Conservation (phyloP, 768 basidiomycete genomes). For the Auriscalpium orientale region DNA sequence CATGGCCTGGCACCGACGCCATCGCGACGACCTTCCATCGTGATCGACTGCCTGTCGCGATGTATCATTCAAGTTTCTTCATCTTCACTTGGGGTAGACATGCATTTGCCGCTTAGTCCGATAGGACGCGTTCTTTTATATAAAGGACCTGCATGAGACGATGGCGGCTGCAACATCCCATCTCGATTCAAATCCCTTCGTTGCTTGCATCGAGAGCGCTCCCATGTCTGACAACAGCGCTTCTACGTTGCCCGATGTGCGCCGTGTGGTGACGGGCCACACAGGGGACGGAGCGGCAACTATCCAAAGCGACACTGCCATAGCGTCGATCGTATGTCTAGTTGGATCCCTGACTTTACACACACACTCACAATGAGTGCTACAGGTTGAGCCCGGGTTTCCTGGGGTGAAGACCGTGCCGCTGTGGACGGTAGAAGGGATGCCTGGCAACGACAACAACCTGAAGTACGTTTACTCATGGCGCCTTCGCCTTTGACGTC, state of each 20-base stretch:
- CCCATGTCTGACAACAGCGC: not conserved
- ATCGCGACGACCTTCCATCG: too few relatives aligned
- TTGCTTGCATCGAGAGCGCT: too few relatives aligned
- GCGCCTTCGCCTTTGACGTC: not conserved
- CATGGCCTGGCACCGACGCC: too few relatives aligned
- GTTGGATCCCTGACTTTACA: not conserved
- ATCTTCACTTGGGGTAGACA: too few relatives aligned
- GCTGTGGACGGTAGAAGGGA: constrained; percentile 44
- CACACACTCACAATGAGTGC: not conserved
- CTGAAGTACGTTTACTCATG: constrained; percentile 23
- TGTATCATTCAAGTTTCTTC: too few relatives aligned
- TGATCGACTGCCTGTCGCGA: too few relatives aligned
- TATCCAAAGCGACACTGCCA: constrained; percentile 30
- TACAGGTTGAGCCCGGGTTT: constrained; percentile 21
- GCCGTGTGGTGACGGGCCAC: constrained; percentile 47
- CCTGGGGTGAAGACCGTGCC: constrained; percentile 29
- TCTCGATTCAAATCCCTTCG: too few relatives aligned
- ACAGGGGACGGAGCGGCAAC: constrained; percentile 32
- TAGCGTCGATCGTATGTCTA: constrained; percentile 18
- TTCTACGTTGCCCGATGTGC: constrained; percentile 29
- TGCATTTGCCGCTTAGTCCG: too few relatives aligned
- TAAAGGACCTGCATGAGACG: too few relatives aligned
- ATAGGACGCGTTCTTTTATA: too few relatives aligned
- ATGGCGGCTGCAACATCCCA: too few relatives aligned
- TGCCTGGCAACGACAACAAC: constrained; percentile 52